phyloP scores from a whole-genome alignment of 768 basidiomycete genomes.

The Amylocystis lapponica region DNA sequence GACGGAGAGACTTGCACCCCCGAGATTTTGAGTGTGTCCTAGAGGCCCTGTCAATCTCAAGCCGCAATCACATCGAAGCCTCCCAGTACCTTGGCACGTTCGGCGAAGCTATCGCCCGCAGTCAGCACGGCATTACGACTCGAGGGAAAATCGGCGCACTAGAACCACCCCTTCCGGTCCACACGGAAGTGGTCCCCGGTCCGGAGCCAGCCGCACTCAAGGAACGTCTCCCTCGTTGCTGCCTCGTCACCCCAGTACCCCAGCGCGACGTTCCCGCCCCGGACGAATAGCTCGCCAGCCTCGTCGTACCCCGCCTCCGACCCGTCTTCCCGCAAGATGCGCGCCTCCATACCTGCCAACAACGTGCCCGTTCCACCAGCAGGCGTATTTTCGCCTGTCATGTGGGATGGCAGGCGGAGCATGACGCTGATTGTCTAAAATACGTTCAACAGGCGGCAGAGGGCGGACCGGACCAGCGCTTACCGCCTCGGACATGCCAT shows the following conservation, averaged over 20 bases:
- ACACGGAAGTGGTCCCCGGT: slow-evolving; percentile 70
- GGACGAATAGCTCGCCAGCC: slow-evolving; percentile 61
- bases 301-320: slow-evolving; percentile 48
- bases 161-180: slow-evolving; percentile 57
- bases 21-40: slow-evolving; percentile 80
- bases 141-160: slow-evolving; percentile 36
- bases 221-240: slow-evolving; percentile 62
- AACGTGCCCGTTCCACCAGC: slow-evolving; percentile 52
- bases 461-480: neutral
- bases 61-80: neutral
- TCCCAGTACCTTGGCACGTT: slow-evolving; percentile 59
- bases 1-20: slow-evolving; percentile 76
- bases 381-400: slow-evolving; percentile 11
- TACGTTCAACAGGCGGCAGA: neutral
- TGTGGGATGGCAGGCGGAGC: neutral
- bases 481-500: slow-evolving; percentile 39
- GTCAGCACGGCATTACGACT: slow-evolving; percentile 1
- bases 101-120: slow-evolving; percentile 48
- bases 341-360: slow-evolving; percentile 57
- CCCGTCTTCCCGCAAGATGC: slow-evolving; percentile 56
- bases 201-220: slow-evolving; percentile 60
- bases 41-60: neutral
- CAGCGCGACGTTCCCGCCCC: slow-evolving; percentile 46
- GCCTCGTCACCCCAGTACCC: slow-evolving; percentile 73
- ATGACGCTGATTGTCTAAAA: slow-evolving; percentile 3